Evolutionary conservation across 805 yeast genomes (phyloP), one percentile per base, ranked within the genome.

Genomic region (Schizosaccharomyces japonicus): DNA sequence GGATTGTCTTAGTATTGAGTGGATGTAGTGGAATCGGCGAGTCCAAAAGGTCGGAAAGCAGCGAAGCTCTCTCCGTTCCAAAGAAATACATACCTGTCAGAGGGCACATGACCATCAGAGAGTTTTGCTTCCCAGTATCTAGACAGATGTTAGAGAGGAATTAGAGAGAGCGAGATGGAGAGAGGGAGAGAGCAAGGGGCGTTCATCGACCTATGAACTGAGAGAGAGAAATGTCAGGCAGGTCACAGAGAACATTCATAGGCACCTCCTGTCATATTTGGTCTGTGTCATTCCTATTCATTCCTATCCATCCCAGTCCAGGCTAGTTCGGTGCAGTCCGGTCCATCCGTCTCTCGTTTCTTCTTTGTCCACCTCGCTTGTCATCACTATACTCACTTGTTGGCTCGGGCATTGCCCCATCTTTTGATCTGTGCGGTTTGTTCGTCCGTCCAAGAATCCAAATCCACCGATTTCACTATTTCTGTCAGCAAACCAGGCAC

Each of bases 381-480:
- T n/a, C n/a, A n/a, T n/a, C 17, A 8, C 11, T 11, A 27, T 5
- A 44, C 58, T 23, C 49, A 56, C 56, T 60, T 52, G 59, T 90
- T 90, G 26, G 92, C 90, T 34, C 59, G 70, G 68, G 64, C 69
- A 58, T 87, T 87, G 1, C 94, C 94, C 92, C 94, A 81, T 54
- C 71, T 66, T 28, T 82, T 75, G 79, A 90, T 76, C 52, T 73
- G 73, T 51, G 70, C 75, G 28, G 83, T 73, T 60, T 90, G 95
- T 57, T 80, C 94, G 55, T 84, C 94, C 4, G 90, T 80, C 98
- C 98, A 87, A 1, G 92, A 79, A 59, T 87, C 96, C 56, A 87
- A 68, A 63, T 90, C 96, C 33, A 87, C 92, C 4, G 93, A 79
- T 58, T 90, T 82, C 47, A 90, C 96, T 54, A 40, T 23, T 15